Percentiles rank a stretch among this genome's conserved stretches.
These are phyloP conservation scores for Globomyces sp. DNA, from an alignment of 371 early-diverging fungal genomes.

Conservation along the genomic window DNA sequence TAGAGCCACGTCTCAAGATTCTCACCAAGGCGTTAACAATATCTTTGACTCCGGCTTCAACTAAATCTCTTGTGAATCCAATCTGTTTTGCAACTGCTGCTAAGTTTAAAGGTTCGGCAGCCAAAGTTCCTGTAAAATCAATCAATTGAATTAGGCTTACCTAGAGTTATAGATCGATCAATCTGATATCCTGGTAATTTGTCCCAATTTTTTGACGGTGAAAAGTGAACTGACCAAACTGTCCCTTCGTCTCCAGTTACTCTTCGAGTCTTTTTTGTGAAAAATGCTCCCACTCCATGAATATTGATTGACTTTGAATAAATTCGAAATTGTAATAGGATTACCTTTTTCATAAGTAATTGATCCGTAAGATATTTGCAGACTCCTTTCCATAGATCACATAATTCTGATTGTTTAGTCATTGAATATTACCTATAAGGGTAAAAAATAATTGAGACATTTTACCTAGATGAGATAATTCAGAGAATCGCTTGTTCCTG, in stretches of 20 bases:
- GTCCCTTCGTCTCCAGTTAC: slow-evolving; percentile 8
- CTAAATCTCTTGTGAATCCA: slow-evolving; percentile 32
- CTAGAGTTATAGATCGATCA: slow-evolving; percentile 7
- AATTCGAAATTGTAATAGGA: background rate
- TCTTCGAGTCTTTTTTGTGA: slow-evolving; percentile 11
- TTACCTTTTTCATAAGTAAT: slow-evolving; percentile 21
- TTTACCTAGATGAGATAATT: slow-evolving; percentile 29
- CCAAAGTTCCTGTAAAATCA: slow-evolving; percentile 16
- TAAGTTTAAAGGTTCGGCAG: slow-evolving; percentile 37
- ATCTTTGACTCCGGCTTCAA: slow-evolving; percentile 39
- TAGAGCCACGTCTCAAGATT: slow-evolving; percentile 27
- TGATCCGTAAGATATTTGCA: slow-evolving; percentile 23
- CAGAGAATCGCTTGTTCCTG: slow-evolving; percentile 39
- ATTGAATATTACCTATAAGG: too few species aligned
- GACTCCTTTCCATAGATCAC: slow-evolving; percentile 34
- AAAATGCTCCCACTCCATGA: slow-evolving; percentile 20
- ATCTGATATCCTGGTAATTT: slow-evolving; percentile 22
- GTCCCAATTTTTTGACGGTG: slow-evolving; percentile 18
- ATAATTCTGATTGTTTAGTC: slow-evolving; percentile 24
- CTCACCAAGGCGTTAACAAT: slow-evolving; percentile 33
- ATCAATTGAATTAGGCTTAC: background rate
- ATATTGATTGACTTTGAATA: slow-evolving; percentile 17
- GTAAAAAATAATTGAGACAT: background rate
- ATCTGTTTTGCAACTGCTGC: slow-evolving; percentile 25
- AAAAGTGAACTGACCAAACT: slow-evolving; percentile 7